Conservation (phyloP, 257 asterid genomes). For the Osmanthus fragrans region DNA sequence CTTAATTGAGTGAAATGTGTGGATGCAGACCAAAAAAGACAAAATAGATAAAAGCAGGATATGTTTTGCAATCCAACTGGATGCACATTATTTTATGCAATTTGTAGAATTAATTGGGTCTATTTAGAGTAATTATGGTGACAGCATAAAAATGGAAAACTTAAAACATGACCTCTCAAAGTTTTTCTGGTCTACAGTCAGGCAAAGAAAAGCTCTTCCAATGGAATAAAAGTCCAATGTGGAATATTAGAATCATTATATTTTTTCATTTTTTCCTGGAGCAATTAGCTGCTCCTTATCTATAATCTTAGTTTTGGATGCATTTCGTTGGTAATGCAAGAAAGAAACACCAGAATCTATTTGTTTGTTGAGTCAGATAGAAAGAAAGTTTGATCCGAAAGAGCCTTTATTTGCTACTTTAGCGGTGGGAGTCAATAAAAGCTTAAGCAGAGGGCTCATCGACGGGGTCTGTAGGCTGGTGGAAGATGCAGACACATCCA, state of each 20-base stretch:
- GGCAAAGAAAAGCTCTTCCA: neutral
- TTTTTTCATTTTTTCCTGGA: neutral
- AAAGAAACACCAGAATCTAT: neutral
- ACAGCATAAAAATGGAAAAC: neutral
- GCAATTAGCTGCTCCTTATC: neutral
- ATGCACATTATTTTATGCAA: neutral
- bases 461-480: neutral
- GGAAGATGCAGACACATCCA: neutral
- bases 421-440: neutral
- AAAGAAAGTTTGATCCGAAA: neutral
- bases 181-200: neutral
- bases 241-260: neutral
- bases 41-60: neutral
- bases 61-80: slow-evolving; percentile 1
- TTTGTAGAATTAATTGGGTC: neutral
- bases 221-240: neutral
- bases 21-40: slow-evolving; percentile 1
- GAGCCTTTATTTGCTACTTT: neutral
- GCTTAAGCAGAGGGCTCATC: neutral
- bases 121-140: neutral
- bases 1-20: neutral
- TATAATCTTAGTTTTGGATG: neutral
- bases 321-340: neutral
- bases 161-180: slow-evolving; percentile 1
- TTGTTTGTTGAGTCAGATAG: neutral